Conservation (phyloP, 2,329 filamentous ascomycete genomes). For the Calonectria fujianensis region DNA sequence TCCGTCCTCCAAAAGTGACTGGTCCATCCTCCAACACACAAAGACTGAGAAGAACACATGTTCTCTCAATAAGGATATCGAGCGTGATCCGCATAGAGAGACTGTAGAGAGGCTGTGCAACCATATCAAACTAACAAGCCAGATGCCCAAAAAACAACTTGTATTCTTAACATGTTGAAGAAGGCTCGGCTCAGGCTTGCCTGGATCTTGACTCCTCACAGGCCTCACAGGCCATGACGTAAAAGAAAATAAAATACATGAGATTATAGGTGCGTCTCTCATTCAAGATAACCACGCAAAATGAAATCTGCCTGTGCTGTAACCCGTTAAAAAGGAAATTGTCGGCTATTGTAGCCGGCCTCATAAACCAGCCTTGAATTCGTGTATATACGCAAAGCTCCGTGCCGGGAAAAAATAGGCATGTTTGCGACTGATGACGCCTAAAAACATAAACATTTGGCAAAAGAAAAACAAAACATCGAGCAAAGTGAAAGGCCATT, state of each 20-base stretch:
- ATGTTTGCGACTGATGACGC: constrained; percentile 15
- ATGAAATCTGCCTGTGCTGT: neutral
- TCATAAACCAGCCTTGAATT: neutral
- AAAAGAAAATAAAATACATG: neutral
- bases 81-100: too few relatives aligned
- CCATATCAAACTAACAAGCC: neutral
- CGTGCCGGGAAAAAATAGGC: constrained; percentile 26
- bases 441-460: neutral
- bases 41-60: too few relatives aligned
- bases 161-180: neutral
- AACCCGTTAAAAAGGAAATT: neutral
- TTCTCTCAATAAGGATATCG: neutral
- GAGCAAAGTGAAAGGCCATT: neutral
- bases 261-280: neutral
- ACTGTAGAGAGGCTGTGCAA: too few relatives aligned
- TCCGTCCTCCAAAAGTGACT: neutral
- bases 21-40: too few relatives aligned
- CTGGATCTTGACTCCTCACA: neutral
- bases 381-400: constrained; percentile 5
- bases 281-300: too few relatives aligned
- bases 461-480: neutral
- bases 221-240: neutral
- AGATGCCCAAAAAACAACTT: neutral
- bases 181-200: neutral
- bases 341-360: neutral